phyloP scores from a whole-genome alignment of 2,329 filamentous ascomycete genomes.

The Cladophialophora exuberans region DNA sequence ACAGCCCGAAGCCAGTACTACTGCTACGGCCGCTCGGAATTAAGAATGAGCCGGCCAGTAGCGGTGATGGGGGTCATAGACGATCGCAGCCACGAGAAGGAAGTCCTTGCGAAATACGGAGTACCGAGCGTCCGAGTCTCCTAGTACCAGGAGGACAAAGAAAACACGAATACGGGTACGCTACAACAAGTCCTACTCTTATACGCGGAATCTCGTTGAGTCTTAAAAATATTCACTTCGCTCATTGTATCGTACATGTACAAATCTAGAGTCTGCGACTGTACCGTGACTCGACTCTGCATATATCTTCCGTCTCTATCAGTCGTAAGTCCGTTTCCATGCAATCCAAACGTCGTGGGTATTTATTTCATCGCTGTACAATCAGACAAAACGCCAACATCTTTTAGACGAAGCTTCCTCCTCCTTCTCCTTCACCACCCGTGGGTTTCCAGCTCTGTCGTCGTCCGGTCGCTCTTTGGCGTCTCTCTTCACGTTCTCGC shows the following conservation, averaged over 20 bases:
- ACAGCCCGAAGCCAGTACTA: neutral
- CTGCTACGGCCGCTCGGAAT: slow-evolving; percentile 14
- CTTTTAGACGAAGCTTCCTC: slow-evolving; percentile 10
- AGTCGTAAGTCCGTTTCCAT: slow-evolving; percentile 12
- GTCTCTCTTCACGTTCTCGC: slow-evolving; percentile 30
- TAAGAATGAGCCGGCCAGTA: neutral
- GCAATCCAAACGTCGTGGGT: slow-evolving; percentile 14
- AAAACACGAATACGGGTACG: neutral
- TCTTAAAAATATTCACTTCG: no score
- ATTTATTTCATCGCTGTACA: slow-evolving; percentile 13
- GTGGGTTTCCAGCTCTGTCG: slow-evolving; percentile 27
- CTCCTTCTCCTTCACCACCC: slow-evolving; percentile 6
- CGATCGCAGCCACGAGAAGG: neutral
- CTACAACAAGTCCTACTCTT: neutral
- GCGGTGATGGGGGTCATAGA: neutral
- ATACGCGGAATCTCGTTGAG: no score
- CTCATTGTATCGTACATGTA: slow-evolving; percentile 9
- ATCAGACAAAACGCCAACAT: slow-evolving; percentile 4
- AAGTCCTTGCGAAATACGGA: neutral
- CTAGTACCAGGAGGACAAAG: neutral
- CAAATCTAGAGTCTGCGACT: slow-evolving; percentile 2
- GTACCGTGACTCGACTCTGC: neutral
- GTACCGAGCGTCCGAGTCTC: neutral
- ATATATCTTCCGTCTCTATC: slow-evolving; percentile 11
- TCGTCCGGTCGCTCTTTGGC: slow-evolving; percentile 24